A percentile compares a stretch with the other conserved stretches of the same genome.
phyloP scores from a whole-genome alignment of 345 rosid genomes.

The Cardamine chenopodiifolia region DNA sequence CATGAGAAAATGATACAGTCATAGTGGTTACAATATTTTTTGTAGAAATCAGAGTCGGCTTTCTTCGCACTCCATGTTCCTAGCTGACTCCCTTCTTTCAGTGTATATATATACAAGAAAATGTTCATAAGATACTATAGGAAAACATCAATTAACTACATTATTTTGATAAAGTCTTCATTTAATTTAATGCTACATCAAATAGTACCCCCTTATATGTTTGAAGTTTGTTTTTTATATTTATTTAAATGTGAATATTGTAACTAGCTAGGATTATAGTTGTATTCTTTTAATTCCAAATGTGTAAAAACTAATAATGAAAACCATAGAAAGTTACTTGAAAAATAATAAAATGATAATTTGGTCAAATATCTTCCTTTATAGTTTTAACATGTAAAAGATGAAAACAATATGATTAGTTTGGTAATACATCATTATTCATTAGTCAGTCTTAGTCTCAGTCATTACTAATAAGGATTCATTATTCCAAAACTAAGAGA shows the following conservation, averaged over 20 bases:
- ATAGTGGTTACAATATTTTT: conserved; percentile 72
- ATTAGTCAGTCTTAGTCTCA: not conserved
- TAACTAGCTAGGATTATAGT: not conserved
- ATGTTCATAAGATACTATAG: not conserved
- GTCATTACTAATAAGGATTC: not conserved
- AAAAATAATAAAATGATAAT: not conserved
- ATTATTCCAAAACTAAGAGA: not conserved
- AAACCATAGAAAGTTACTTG: not conserved
- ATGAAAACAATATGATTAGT: not conserved
- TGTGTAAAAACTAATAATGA: not conserved
- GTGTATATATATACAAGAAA: conserved; percentile 33
- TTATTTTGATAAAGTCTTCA: not conserved
- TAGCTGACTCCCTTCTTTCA: conserved; percentile 99
- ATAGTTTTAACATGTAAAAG: not conserved
- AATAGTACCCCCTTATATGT: not conserved
- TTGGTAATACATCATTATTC: conserved; percentile 1
- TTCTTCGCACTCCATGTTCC: conserved; percentile 99
- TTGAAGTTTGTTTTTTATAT: not conserved
- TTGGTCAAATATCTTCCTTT: not conserved
- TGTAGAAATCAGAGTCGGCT: conserved; percentile 88
- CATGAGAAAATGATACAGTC: conserved; percentile 18
- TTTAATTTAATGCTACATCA: not conserved
- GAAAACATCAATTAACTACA: not conserved
- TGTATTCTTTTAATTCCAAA: not conserved
- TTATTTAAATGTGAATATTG: no score